These are phyloP conservation scores for Priceomyces medius DNA, from an alignment of 805 yeast genomes.

Conservation along the genomic window DNA sequence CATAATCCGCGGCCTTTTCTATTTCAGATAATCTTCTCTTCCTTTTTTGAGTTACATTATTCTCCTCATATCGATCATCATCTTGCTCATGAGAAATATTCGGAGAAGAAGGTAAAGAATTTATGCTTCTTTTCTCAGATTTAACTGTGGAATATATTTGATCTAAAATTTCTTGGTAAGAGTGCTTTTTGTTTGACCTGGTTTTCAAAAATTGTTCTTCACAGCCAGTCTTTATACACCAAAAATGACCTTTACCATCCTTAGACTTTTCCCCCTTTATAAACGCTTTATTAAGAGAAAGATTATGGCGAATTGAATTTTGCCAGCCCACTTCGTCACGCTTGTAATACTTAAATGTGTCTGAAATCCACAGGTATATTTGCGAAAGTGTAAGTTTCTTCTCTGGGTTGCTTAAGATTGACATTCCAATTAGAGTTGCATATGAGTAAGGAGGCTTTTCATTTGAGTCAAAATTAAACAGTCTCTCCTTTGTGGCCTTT, in stretches of 20 bases:
- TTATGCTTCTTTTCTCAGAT: constrained; percentile 16
- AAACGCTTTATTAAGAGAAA: constrained; percentile 90
- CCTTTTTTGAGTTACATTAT: constrained; percentile 1
- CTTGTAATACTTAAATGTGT: constrained; percentile 78
- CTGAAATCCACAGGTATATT: constrained; percentile 89
- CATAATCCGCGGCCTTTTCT: constrained; percentile 11
- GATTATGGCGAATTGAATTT: constrained; percentile 91
- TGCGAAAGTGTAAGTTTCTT: constrained; percentile 50
- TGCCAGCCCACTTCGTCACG: constrained; percentile 95
- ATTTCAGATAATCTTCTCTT: constrained; percentile 11
- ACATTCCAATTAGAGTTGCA: constrained; percentile 91
- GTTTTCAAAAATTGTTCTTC: constrained; percentile 78
- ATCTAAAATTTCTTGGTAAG: constrained; percentile 45
- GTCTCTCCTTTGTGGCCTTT: constrained; percentile 29
- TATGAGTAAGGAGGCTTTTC: constrained; percentile 91
- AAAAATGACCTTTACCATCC: constrained; percentile 88
- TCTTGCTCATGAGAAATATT: constrained; percentile 14
- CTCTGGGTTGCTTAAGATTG: constrained; percentile 75
- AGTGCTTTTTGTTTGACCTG: constrained; percentile 47
- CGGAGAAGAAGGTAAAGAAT: constrained; percentile 34
- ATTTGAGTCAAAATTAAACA: constrained; percentile 50
- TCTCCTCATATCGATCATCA: constrained; percentile 10
- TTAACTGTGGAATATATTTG: constrained; percentile 25
- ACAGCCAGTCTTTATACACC: constrained; percentile 84
- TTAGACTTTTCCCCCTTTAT: constrained; percentile 86